These are phyloP conservation scores for Chamaecrista fasciculata DNA, from an alignment of 306 rosid genomes.

Conservation along the genomic window DNA sequence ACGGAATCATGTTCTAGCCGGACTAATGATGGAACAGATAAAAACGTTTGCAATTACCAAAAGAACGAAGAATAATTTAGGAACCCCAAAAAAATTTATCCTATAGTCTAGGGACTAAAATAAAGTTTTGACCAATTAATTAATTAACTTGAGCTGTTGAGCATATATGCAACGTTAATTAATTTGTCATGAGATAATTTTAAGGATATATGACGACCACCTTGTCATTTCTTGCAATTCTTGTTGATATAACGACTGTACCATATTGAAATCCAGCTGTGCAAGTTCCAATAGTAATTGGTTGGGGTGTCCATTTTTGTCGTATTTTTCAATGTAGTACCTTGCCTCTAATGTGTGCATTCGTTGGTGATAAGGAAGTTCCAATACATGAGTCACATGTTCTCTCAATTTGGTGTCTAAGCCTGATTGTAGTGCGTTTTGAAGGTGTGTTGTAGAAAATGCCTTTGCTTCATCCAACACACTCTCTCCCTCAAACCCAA, in stretches of 20 bases:
- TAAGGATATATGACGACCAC: too few species aligned
- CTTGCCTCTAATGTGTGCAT: conserved; percentile 35
- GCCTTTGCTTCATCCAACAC: conserved; percentile 38
- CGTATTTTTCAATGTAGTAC: conserved; percentile 29
- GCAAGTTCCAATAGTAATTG: conserved; percentile 36
- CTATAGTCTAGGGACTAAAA: too few species aligned
- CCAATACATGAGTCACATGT: conserved; percentile 29
- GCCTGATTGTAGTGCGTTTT: neutral
- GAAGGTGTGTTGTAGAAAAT: conserved; percentile 30
- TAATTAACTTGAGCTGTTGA: neutral
- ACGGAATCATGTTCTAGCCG: too few species aligned
- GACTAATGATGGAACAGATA: too few species aligned
- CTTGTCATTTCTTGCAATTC: conserved; percentile 34
- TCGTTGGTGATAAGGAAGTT: conserved; percentile 40
- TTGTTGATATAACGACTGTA: conserved; percentile 30
- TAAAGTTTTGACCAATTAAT: too few species aligned
- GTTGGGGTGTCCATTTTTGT: conserved; percentile 12
- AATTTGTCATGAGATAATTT: too few species aligned
- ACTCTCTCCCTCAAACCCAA: conserved; percentile 38
- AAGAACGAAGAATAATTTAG: too few species aligned
- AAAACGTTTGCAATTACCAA: too few species aligned
- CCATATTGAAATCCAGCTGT: conserved; percentile 39
- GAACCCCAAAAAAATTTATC: too few species aligned
- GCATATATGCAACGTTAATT: too few species aligned
- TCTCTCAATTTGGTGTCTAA: neutral